Evolutionary conservation across 306 rosid genomes (phyloP), one percentile per base, ranked within the genome.

Genomic region (Styphnolobium japonicum): DNA sequence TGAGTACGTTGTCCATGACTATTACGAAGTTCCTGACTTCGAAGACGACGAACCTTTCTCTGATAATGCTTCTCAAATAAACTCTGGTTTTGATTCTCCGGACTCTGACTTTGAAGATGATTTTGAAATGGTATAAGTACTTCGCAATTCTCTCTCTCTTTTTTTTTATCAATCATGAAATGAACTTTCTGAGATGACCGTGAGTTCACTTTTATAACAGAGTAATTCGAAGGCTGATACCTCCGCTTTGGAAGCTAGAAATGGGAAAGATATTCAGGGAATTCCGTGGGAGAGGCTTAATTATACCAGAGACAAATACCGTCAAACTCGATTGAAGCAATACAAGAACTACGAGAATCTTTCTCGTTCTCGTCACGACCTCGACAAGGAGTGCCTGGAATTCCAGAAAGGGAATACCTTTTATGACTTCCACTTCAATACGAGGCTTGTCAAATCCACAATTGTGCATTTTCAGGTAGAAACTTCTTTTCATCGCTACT

Each of bases 401-500:
- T 87, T 87, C 52, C 83, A 84, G 86, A 90, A 80, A 80, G 93
- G 94, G 80, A 89, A 84, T 60, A 76, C 73, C 36, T 95, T 86
- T 69, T 95, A 86, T 85, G 99, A 95, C 84, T 95, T 95, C 75
- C 92, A 87, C 80, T 93, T 88, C 88, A 95, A 91, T 60, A 93
- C 99, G 45, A 93, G 99, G 90, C 90, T 92, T 36, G 97, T 95
- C 69, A 91, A 90, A 61, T 90, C 99, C 6, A 92, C 99, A 25
- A 86, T 95, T 48, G 94, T 88, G 78, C 99, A 95, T 77, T 95
- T 95, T 80, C 99, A 95, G 99, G 99, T 95, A 87, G 86, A 79
- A 73, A 66, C 48, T 83, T 22, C n/a, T 23, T 5, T 75, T 71
- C 66, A 33, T 43, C 25, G 11, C n/a, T 7, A 2, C 33, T 23